Evolutionary conservation across 164 flowering plant species (phyloP), one percentile per base, ranked within the genome.

Genomic region (grape (Vitis vinifera)): DNA sequence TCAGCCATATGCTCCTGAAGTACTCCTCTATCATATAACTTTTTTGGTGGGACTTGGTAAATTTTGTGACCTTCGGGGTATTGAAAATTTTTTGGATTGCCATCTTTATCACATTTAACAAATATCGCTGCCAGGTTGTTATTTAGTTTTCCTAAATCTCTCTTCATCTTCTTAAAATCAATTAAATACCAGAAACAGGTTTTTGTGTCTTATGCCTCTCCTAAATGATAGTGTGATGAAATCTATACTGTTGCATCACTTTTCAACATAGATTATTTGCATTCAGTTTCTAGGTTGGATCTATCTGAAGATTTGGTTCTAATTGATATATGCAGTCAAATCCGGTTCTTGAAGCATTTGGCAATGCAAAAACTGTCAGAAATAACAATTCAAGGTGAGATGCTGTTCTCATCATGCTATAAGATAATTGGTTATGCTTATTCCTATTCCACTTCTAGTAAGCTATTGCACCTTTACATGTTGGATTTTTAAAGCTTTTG

Each of bases 281-380:
- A 9, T 73, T 67, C n/a, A 11, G 2, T 44, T 55, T 67, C 8
- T 62, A 62, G 47, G 62, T 37, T 53, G 16, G 30, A 74, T 37
- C 62, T n/a, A n/a, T 51, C 65, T 75, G 63, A 66, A 51, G 19
- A 6, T 14, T 47, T 57, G 67, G 29, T 62, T n/a, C 73, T 66
- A 52, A 74, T 56, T 76, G 65, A 23, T 71, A 14, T 71, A 53
- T 84, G 85, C 87, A 91, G 97, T 91, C 97, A 70, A 90, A 92
- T 84, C 93, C 95, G 72, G 94, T 92, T 76, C 93, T 92, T 67
- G 97, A 92, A 84, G 97, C 97, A 65, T 92, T 92, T 82, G 97
- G 97, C 71, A 92, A 92, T 68, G 97, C 97, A 60, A 92, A 90
- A 83, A 90, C 94, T 56, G 89, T 85, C 64, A 81, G 86, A 70